These are phyloP conservation scores for Nymphaea colorata DNA, from an alignment of 164 flowering plant species.

Conservation along the genomic window DNA sequence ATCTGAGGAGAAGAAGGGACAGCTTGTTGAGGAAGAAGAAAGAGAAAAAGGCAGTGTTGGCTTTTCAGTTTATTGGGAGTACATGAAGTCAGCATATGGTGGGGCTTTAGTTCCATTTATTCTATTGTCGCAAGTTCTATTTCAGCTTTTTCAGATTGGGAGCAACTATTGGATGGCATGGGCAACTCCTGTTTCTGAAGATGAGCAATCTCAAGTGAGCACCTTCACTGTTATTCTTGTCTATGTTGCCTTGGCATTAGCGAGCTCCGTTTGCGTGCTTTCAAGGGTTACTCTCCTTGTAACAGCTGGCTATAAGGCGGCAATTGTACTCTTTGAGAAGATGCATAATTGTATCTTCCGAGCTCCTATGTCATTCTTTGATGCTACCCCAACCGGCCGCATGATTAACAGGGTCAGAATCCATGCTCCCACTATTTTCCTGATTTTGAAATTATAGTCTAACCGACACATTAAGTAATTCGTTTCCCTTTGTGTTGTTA, in stretches of 20 bases:
- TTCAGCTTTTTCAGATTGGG: conserved; percentile 1
- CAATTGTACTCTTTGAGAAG: neutral
- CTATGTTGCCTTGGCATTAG: conserved; percentile 3
- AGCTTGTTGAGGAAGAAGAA: conserved; percentile 4
- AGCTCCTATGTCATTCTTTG: conserved; percentile 4
- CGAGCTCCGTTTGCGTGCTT: conserved; percentile 2
- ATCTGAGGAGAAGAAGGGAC: conserved; percentile 1
- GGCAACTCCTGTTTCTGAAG: conserved; percentile 16
- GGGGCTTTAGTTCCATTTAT: conserved; percentile 3
- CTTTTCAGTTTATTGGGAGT: conserved; percentile 4
- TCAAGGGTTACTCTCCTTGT: neutral
- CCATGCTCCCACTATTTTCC: neutral
- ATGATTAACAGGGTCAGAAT: conserved; percentile 1
- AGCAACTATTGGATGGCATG: conserved; percentile 24
- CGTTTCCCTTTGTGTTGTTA: neutral
- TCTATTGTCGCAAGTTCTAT: neutral
- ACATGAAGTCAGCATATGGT: neutral
- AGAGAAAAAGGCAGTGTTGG: conserved; percentile 3
- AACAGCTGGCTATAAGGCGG: conserved; percentile 2
- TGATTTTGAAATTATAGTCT: neutral
- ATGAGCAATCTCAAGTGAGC: neutral
- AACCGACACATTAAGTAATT: neutral
- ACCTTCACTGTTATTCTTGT: neutral
- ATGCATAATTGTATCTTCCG: conserved; percentile 4
- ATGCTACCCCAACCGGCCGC: conserved; percentile 1